These are phyloP conservation scores for Rhizopus sp. DNA, from an alignment of 371 early-diverging fungal genomes.

Conservation along the genomic window DNA sequence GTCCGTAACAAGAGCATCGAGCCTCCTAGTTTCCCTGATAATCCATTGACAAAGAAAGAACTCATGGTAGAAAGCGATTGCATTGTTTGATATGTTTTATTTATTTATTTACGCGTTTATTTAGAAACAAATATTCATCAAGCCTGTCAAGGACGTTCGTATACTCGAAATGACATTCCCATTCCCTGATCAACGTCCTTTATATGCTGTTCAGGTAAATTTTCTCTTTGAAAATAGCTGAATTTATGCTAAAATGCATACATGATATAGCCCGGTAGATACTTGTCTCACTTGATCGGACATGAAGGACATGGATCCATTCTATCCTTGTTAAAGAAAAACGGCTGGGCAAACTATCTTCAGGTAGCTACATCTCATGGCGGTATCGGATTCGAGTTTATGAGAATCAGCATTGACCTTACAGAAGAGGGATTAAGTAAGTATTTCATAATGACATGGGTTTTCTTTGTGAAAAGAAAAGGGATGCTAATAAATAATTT, in stretches of 20 bases:
- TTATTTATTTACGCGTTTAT: neutral
- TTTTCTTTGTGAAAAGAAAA: constrained; percentile 3
- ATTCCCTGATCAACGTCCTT: constrained; percentile 74
- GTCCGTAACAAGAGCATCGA: constrained; percentile 74
- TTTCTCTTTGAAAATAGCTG: too few relatives aligned
- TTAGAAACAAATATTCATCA: constrained; percentile 72
- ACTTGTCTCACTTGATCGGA: constrained; percentile 80
- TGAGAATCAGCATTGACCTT: constrained; percentile 78
- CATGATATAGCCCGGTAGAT: constrained; percentile 60
- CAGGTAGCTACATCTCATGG: constrained; percentile 69
- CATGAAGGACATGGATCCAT: constrained; percentile 88
- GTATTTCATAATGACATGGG: constrained; percentile 7
- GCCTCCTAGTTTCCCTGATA: constrained; percentile 68
- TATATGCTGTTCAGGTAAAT: constrained; percentile 59
- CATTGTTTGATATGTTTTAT: neutral
- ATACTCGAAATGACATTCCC: constrained; percentile 82
- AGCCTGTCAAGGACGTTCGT: constrained; percentile 84
- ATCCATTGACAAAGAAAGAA: constrained; percentile 78
- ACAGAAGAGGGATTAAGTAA: constrained; percentile 82
- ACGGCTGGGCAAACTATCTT: constrained; percentile 85
- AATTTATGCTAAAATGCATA: neutral
- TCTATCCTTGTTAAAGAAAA: constrained; percentile 79
- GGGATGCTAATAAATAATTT: neutral
- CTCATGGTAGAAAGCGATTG: constrained; percentile 53
- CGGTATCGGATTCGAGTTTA: constrained; percentile 78